Conservation (phyloP, 139 green algal species). For the Volvox africanus region DNA sequence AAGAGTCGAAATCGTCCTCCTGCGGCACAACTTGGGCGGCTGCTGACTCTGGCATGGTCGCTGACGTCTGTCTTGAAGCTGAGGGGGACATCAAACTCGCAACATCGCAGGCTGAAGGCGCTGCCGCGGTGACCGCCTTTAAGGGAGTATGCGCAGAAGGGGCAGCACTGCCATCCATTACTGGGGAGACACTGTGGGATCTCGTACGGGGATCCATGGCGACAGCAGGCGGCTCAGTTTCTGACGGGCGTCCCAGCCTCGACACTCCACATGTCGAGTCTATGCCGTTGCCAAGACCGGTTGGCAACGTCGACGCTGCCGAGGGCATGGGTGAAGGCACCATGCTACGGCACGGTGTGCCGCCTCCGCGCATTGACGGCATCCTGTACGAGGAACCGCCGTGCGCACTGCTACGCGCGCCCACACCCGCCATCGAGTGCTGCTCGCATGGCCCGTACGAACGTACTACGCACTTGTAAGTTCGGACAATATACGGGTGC, state of each 20-base stretch:
- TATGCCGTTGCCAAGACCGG: neutral
- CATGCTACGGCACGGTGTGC: neutral
- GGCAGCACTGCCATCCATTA: neutral
- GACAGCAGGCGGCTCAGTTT: neutral
- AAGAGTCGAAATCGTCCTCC: slow-evolving; percentile 16
- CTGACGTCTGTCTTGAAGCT: neutral
- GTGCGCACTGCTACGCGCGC: neutral
- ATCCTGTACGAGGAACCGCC: neutral
- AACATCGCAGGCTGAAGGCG: neutral
- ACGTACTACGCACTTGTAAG: slow-evolving; percentile 44
- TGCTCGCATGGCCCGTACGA: neutral
- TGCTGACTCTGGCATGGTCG: neutral
- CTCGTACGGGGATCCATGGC: neutral
- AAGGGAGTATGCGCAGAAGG: neutral
- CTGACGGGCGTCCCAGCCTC: neutral
- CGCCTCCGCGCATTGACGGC: neutral
- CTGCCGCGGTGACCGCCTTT: neutral
- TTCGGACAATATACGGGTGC: slow-evolving; percentile 27
- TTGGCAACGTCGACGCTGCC: neutral
- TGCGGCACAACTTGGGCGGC: neutral
- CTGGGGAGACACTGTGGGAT: neutral
- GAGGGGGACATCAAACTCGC: neutral
- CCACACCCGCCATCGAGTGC: neutral
- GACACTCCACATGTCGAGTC: neutral
- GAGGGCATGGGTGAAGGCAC: neutral